Conservation (phyloP, 2,329 filamentous ascomycete genomes). For the Lasiodiplodia citricola region DNA sequence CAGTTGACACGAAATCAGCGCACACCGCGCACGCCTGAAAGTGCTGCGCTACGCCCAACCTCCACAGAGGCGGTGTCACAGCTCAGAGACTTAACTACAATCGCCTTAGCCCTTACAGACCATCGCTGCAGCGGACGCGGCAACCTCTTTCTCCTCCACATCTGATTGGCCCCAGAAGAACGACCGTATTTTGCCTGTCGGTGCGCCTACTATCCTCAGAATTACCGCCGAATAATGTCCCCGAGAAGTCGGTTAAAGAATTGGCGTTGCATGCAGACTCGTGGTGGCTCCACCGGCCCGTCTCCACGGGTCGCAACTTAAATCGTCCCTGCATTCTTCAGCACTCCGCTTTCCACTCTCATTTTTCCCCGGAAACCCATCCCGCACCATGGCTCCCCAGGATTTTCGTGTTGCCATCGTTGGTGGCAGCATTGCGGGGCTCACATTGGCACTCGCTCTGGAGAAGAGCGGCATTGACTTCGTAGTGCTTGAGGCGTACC, state of each 20-base stretch:
- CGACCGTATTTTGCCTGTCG: background rate
- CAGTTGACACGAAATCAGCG: background rate
- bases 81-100: background rate
- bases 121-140: no score
- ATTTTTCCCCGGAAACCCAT: no score
- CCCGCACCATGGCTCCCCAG: background rate
- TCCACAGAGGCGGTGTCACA: background rate
- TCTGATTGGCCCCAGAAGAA: background rate
- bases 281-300: background rate
- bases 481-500: conserved; percentile 31
- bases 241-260: background rate
- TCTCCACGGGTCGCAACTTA: background rate
- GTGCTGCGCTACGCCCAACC: background rate
- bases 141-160: background rate
- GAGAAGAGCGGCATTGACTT: conserved; percentile 19
- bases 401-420: conserved; percentile 14
- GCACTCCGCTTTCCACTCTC: background rate
- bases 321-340: background rate
- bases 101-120: background rate
- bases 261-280: background rate
- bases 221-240: background rate
- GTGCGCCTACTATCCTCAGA: background rate
- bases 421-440: conserved; percentile 25
- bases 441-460: conserved; percentile 17
- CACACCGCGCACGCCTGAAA: background rate